Base-by-base conservation (phyloP, 1,139 yeast genomes). In the Schizosaccharomyces versatilis region DNA sequence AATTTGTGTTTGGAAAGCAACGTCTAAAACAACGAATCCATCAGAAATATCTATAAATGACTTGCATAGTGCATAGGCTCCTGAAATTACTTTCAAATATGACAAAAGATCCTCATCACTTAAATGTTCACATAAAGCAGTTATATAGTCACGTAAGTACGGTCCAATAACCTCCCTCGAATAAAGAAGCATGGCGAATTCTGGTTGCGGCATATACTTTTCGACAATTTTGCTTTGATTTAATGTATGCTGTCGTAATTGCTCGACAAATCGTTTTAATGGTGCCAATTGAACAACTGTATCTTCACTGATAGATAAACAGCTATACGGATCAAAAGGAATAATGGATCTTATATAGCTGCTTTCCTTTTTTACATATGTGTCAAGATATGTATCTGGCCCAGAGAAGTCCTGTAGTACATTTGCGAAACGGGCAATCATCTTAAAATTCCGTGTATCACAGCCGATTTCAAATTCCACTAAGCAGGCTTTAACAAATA, bases 401-500 rank as follows among this genome's bases (percentile, higher is more conserved):
- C 62, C 76, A 59, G 61, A 73, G 57, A 58, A 72, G 61, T 59
- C 65, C 57, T 59, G 69, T 62, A 63, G 67, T 1, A 67, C 71
- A 36, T 57, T 62, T 48, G 65, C 70, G 56, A 60, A 67, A 54
- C 62, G 71, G 54, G 66, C 64, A 41, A 69, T 71, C 54, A 64
- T 73, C 39, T 61, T 70, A 15, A 61, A 62, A 55, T 82, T 79
- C 54, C 73, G 70, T 2, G 71, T 66, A 54, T 76, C 79, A 60
- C 76, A 76, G 6, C 66, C 68, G 77, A 42, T 73, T 56, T 82
- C 93, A 60, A 86, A 72, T 61, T 85, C 95, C 53, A 79, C 69
- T 40, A 84, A 65, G 7, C 83, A 73, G 0, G 93, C 85, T 63
- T 76, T 81, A 55, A 82, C 82, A 64, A 84, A 84, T 42, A 83